A percentile compares a stretch with the other conserved stretches of the same genome.
phyloP scores from a whole-genome alignment of 1,139 yeast species.

The Scheffersomyces quercinus region DNA sequence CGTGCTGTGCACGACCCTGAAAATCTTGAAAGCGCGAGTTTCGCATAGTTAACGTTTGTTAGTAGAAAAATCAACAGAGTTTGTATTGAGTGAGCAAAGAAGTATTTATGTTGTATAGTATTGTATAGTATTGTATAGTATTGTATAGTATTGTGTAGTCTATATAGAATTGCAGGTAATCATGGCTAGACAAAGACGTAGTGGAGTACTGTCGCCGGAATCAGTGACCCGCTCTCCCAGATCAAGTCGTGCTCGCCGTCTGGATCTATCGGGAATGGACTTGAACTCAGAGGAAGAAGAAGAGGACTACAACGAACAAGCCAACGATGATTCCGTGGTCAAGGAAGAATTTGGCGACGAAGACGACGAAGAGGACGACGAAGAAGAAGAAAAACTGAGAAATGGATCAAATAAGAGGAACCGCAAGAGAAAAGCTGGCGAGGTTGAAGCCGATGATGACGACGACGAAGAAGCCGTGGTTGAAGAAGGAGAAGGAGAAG shows the following conservation, averaged over 20 bases:
- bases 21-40: too few species aligned
- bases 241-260: slow-evolving; percentile 17
- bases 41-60: too few species aligned
- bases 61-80: too few species aligned
- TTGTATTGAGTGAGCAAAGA: too few species aligned
- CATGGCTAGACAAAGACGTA: slow-evolving; percentile 8
- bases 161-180: slow-evolving; percentile 2
- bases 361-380: slow-evolving; percentile 11
- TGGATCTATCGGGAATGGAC: slow-evolving; percentile 31
- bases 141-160: slow-evolving; percentile 1
- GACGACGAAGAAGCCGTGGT: slow-evolving; percentile 17
- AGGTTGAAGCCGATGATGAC: slow-evolving; percentile 16
- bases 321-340: slow-evolving; percentile 2
- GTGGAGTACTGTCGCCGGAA: slow-evolving; percentile 11
- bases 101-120: too few species aligned
- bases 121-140: too few species aligned
- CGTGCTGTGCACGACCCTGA: too few species aligned
- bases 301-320: slow-evolving; percentile 7
- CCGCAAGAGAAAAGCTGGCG: slow-evolving; percentile 8
- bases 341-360: slow-evolving; percentile 1
- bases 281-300: slow-evolving; percentile 19
- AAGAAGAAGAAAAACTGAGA: slow-evolving; percentile 4
- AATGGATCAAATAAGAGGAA: slow-evolving; percentile 1
- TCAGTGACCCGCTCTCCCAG: slow-evolving; percentile 16
- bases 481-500: slow-evolving; percentile 17